Percentiles rank a stretch among this genome's conserved stretches.
These are phyloP conservation scores for Candida piceae DNA, from an alignment of 805 yeast species.

Conservation along the genomic window DNA sequence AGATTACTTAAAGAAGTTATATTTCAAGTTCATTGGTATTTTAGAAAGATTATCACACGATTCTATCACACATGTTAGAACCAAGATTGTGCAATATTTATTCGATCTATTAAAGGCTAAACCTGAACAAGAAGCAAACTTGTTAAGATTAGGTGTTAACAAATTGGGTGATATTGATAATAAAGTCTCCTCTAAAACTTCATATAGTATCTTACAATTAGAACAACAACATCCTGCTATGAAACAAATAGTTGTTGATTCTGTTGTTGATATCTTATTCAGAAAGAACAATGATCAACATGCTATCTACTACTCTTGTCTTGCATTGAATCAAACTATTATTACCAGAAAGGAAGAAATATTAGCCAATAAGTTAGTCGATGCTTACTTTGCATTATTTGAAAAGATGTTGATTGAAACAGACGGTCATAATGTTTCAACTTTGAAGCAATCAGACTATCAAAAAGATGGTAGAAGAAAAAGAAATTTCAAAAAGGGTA, in stretches of 20 bases:
- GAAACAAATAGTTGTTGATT: slow-evolving; percentile 75
- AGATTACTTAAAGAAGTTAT: slow-evolving; percentile 75
- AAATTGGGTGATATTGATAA: slow-evolving; percentile 91
- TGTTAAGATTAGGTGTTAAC: slow-evolving; percentile 83
- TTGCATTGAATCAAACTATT: slow-evolving; percentile 90
- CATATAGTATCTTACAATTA: slow-evolving; percentile 70
- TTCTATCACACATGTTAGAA: slow-evolving; percentile 81
- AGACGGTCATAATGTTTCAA: slow-evolving; percentile 40
- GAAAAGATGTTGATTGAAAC: slow-evolving; percentile 74
- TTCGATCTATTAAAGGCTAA: slow-evolving; percentile 76
- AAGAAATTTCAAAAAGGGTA: slow-evolving; percentile 74
- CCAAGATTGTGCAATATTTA: slow-evolving; percentile 68
- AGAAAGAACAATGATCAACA: slow-evolving; percentile 77
- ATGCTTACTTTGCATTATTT: slow-evolving; percentile 80
- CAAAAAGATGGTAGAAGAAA: slow-evolving; percentile 60
- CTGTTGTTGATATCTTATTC: slow-evolving; percentile 76
- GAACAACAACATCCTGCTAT: slow-evolving; percentile 94
- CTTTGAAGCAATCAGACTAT: slow-evolving; percentile 40
- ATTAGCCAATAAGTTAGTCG: slow-evolving; percentile 79
- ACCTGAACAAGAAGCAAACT: slow-evolving; percentile 95
- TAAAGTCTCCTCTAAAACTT: slow-evolving; percentile 84
- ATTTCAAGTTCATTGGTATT: slow-evolving; percentile 68
- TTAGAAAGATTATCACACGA: slow-evolving; percentile 85
- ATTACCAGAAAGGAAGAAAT: slow-evolving; percentile 69
- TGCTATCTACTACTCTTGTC: slow-evolving; percentile 79